Conservation (phyloP, 345 rosid genomes). For the Psidium guajava region DNA sequence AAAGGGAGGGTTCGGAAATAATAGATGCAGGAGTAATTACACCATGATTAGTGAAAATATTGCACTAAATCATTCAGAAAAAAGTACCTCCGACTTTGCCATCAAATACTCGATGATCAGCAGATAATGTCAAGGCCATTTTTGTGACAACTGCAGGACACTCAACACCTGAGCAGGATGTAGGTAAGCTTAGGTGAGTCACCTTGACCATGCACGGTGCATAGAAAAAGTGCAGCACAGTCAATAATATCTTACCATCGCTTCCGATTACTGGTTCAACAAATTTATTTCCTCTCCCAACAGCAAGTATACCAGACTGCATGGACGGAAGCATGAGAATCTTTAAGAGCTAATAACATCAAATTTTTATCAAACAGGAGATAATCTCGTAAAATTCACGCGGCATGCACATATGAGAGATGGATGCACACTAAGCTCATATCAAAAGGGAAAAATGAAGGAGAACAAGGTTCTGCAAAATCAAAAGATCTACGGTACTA, state of each 20-base stretch:
- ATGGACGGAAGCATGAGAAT: background rate
- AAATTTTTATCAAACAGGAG: background rate
- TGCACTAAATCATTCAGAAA: background rate
- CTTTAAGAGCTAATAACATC: background rate
- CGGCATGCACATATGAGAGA: background rate
- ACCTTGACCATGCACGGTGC: background rate
- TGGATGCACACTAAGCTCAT: background rate
- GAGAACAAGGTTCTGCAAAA: background rate
- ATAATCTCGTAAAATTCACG: background rate
- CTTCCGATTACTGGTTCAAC: slow-evolving; percentile 59
- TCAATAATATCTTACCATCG: slow-evolving; percentile 47
- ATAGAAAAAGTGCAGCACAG: background rate
- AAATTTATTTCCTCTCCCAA: slow-evolving; percentile 87
- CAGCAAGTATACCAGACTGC: slow-evolving; percentile 93
- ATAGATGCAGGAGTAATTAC: background rate
- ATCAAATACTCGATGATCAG: slow-evolving; percentile 91
- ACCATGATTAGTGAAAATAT: background rate
- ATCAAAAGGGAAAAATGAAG: background rate
- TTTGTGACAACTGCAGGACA: slow-evolving; percentile 59
- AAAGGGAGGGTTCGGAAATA: background rate
- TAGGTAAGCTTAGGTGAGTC: background rate
- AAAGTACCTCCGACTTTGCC: slow-evolving; percentile 83
- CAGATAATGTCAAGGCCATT: slow-evolving; percentile 80
- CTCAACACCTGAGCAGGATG: slow-evolving; percentile 44
- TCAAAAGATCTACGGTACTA: background rate